Base-by-base conservation (phyloP, 176 grass and related monocot genomes). In the Triticum timopheevii region DNA sequence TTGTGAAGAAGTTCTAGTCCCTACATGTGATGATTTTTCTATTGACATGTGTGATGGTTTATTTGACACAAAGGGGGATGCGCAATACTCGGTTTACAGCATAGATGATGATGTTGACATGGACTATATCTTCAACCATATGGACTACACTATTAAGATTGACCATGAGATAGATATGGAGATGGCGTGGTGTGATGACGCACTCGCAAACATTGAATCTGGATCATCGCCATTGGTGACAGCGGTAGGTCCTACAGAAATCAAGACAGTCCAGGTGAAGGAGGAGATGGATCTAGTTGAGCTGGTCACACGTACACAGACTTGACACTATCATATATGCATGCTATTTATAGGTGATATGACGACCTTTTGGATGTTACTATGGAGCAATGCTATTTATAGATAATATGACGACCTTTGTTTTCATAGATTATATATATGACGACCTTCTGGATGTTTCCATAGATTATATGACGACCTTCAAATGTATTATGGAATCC, bases 221-320 rank as follows among this genome's bases (percentile, higher is more conserved):
- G 77, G 25, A 44, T 35, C 28, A n/a, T 54, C 67, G 28, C 15
- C 52, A 77, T 31, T 59, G 74, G n/a, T 35, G 71, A 23, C 33
- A 33, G 13, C 17, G 12, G 45, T 42, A 23, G 84, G 13, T 77
- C 61, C 73, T 13, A 24, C 50, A 58, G 61, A 84, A 50, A 52
- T 68, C 12, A 44, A 78, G 5, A 61, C 64, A 7, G 3, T 79
- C 19, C 49, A 61, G 20, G 75, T 93, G 78, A 92, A 95, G 82
- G 80, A 92, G 82, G 93, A 95, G 79, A 89, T 92, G 85, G 89
- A 92, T 47, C 87, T 90, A 35, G 35, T 87, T 13, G 95, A 93
- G 90, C 88, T 93, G 90, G 81, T 93, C 85, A 64, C 85, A 8
- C 35, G 23, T 27, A 45, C 80, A 47, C 74, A 66, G 13, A 30